Percentiles rank a stretch among this genome's conserved stretches.
Conservation (phyloP, 176 grass and related monocot genomes). For the Panicum miliaceum region DNA sequence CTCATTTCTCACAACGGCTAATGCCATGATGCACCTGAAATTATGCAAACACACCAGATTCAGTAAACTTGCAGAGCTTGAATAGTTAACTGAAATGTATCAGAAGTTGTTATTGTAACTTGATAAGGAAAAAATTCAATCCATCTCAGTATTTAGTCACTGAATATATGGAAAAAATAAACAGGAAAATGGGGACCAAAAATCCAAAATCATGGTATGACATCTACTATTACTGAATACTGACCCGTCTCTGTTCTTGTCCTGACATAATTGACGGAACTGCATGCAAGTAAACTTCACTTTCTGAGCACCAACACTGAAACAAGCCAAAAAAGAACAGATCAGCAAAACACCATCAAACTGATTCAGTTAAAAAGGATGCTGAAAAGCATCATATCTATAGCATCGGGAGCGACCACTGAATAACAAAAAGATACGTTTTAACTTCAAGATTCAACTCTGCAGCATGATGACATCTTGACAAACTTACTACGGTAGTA, state of each 20-base stretch:
- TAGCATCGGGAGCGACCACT: not conserved
- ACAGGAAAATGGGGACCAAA: not conserved
- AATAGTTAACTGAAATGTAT: not conserved
- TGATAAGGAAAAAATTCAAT: conserved; percentile 8
- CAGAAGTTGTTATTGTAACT: not conserved
- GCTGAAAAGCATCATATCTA: not conserved
- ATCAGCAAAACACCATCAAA: conserved; percentile 15
- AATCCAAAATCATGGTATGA: conserved; percentile 12
- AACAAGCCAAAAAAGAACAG: conserved; percentile 14
- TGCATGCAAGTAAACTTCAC: conserved; percentile 74
- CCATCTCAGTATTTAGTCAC: not conserved
- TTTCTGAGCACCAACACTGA: conserved; percentile 82
- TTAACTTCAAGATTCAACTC: not conserved
- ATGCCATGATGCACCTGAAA: conserved; percentile 63
- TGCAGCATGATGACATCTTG: not conserved
- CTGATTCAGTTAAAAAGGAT: not conserved
- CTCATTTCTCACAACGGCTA: conserved; percentile 64
- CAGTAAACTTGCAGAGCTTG: not conserved
- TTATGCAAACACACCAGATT: not conserved
- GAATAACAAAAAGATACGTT: not conserved
- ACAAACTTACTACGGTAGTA: not conserved
- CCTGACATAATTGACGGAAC: conserved; percentile 62
- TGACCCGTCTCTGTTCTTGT: conserved; percentile 66
- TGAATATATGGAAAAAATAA: conserved; percentile 2
- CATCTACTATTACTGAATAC: conserved; percentile 26